Evolutionary conservation across 805 yeast species (phyloP).

Genomic region (Clavispora asparagi): DNA sequence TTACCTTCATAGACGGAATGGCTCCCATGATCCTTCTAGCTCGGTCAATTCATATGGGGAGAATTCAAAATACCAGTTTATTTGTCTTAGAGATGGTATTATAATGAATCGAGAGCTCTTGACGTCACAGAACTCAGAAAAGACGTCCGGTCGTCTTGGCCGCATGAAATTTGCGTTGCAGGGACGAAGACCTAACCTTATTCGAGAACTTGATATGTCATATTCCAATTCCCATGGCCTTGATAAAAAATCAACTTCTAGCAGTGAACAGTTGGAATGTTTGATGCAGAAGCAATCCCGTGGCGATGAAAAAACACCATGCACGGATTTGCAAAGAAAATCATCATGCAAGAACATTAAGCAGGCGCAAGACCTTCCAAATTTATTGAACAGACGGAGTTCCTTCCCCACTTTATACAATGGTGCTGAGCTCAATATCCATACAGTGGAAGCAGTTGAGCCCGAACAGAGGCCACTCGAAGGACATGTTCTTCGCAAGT

Average conservation of each 20-base stretch:
- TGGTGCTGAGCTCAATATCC: conserved; percentile 16
- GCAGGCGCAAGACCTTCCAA: conserved; percentile 3
- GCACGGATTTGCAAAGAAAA: not conserved
- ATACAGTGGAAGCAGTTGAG: conserved; percentile 15
- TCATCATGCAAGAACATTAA: not conserved
- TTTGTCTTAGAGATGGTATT: conserved; percentile 32
- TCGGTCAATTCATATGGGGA: not conserved
- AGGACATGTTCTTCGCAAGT: conserved; percentile 3
- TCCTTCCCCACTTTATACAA: conserved; percentile 25
- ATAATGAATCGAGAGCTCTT: conserved; percentile 6
- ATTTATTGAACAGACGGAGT: conserved; percentile 26
- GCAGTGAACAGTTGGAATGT: not conserved
- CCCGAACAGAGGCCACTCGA: conserved; percentile 1
- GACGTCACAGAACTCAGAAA: conserved; percentile 13
- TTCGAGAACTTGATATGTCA: not conserved
- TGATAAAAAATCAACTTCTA: not conserved
- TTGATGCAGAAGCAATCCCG: not conserved
- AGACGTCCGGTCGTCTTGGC: conserved; percentile 29
- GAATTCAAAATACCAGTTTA: conserved; percentile 20
- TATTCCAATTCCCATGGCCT: not conserved
- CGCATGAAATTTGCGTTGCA: conserved; percentile 32
- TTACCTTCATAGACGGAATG: conserved; percentile 3
- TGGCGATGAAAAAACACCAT: not conserved
- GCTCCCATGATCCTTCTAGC: not conserved
- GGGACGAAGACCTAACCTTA: conserved; percentile 10